Evolutionary conservation across 164 flowering plant species (phyloP), one percentile per base, ranked within the genome.

Genomic region (Platanus orientalis): DNA sequence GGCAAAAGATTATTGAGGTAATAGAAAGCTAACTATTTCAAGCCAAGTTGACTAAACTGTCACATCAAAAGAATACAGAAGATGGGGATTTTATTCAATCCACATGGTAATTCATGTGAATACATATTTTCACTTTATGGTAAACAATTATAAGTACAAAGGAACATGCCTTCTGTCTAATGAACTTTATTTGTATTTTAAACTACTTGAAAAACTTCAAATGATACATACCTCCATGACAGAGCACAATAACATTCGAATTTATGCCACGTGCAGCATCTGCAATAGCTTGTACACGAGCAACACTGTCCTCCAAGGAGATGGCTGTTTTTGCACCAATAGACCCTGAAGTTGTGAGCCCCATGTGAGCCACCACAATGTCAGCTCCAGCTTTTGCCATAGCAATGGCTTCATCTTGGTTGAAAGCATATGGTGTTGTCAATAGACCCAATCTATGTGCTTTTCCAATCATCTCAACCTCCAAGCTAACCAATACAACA

Each of bases 321-420:
- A 89, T 61, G 29, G 96, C 74, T 47, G 97, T 90, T 75, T 86
- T 86, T 60, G 98, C 98, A 65, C 98, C 98, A 59, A 90, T 89
- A 36, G 97, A 80, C 24, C 98, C 98, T 63, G 97, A 76, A 25
- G 95, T 89, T 19, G 98, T 94, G 42, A 94, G 88, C 21, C 98
- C 98, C 97, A 94, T 89, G 71, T 94, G 98, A 1, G 98, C 98
- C 58, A 94, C 98, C 40, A 94, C 73, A 27, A 94, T 84, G 71
- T 90, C 90, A 60, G 98, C 98, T 48, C 98, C 98, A 65, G 86
- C 96, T 81, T 89, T 84, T 48, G 97, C 92, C 98, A 94, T 94
- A 73, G 78, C 81, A 42, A 50, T 66, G 57, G 95, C 92, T 84
- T 94, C 98, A 53, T 80, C 81, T 75, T 62, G 62, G 52, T 84